A percentile compares a stretch with the other conserved stretches of the same genome.
Conservation (phyloP, 2,329 filamentous ascomycete species). For the Calonectria multiphialidica region DNA sequence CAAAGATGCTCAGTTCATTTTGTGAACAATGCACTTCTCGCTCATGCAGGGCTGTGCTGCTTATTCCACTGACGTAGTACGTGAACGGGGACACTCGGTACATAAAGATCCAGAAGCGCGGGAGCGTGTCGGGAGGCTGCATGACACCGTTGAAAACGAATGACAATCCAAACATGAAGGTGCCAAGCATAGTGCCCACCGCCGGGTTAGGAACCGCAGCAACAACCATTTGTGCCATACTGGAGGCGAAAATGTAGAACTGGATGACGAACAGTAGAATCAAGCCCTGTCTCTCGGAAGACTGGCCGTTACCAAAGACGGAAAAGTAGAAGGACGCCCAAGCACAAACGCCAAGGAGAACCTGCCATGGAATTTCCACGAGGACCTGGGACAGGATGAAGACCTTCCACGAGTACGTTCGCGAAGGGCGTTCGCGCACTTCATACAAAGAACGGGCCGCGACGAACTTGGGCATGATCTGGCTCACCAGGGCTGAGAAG, state of each 20-base stretch:
- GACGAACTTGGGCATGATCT: slow-evolving; percentile 82
- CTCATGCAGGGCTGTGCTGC: slow-evolving; percentile 70
- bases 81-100: slow-evolving; percentile 23
- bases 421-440: slow-evolving; percentile 79
- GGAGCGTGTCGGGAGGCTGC: slow-evolving; percentile 57
- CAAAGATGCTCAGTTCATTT: slow-evolving; percentile 71
- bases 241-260: slow-evolving; percentile 75
- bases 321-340: slow-evolving; percentile 79
- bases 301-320: slow-evolving; percentile 58
- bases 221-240: slow-evolving; percentile 77
- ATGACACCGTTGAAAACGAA: slow-evolving; percentile 70
- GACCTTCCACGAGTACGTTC: slow-evolving; percentile 80
- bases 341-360: slow-evolving; percentile 72
- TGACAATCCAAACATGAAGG: slow-evolving; percentile 58
- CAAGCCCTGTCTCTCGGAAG: slow-evolving; percentile 68
- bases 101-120: slow-evolving; percentile 29
- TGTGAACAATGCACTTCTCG: slow-evolving; percentile 61
- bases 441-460: slow-evolving; percentile 83
- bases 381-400: slow-evolving; percentile 79
- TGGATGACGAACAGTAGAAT: slow-evolving; percentile 67
- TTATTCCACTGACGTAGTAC: slow-evolving; percentile 68
- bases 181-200: slow-evolving; percentile 40
- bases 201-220: slow-evolving; percentile 74
- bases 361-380: slow-evolving; percentile 79
- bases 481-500: slow-evolving; percentile 73